Conservation (phyloP, 768 basidiomycete species). For the Mycena kentingensis region DNA sequence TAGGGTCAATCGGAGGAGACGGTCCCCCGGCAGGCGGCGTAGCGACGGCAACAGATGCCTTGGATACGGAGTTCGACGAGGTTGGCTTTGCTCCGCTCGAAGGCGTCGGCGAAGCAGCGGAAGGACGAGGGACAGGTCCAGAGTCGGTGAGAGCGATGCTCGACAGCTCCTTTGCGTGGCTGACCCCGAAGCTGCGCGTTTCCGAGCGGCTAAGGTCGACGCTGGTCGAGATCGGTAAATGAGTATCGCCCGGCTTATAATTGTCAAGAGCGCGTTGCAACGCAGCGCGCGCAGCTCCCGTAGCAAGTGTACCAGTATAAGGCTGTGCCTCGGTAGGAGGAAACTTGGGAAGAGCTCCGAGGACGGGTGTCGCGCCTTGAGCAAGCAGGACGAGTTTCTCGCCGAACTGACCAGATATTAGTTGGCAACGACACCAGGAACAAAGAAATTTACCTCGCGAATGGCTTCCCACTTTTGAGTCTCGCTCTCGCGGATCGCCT, state of each 20-base stretch:
- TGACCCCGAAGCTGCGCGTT: slow-evolving; percentile 82
- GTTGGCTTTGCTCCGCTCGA: slow-evolving; percentile 38
- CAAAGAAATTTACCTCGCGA: slow-evolving; percentile 57
- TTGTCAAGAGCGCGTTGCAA: slow-evolving; percentile 80
- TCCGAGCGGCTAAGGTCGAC: slow-evolving; percentile 70
- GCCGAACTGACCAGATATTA: slow-evolving; percentile 54
- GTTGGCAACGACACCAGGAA: slow-evolving; percentile 4
- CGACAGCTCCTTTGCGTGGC: slow-evolving; percentile 73
- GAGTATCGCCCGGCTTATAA: slow-evolving; percentile 68
- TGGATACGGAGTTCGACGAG: slow-evolving; percentile 23
- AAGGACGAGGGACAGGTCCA: background rate
- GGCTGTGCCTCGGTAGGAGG: slow-evolving; percentile 60
- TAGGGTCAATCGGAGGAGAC: slow-evolving; percentile 36
- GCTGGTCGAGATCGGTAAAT: slow-evolving; percentile 45
- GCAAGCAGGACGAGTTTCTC: slow-evolving; percentile 78
- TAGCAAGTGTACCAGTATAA: slow-evolving; percentile 63
- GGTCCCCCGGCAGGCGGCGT: slow-evolving; percentile 11
- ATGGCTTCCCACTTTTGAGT: slow-evolving; percentile 78
- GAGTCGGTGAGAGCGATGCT: slow-evolving; percentile 44
- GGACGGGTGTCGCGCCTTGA: slow-evolving; percentile 66
- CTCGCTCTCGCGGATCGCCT: slow-evolving; percentile 76
- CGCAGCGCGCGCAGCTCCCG: slow-evolving; percentile 70
- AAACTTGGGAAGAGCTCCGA: slow-evolving; percentile 63
- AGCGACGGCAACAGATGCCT: slow-evolving; percentile 16
- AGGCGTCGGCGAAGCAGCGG: slow-evolving; percentile 27